phyloP scores from a whole-genome alignment of 2,329 filamentous ascomycete genomes.

The Emergomyces africanus region DNA sequence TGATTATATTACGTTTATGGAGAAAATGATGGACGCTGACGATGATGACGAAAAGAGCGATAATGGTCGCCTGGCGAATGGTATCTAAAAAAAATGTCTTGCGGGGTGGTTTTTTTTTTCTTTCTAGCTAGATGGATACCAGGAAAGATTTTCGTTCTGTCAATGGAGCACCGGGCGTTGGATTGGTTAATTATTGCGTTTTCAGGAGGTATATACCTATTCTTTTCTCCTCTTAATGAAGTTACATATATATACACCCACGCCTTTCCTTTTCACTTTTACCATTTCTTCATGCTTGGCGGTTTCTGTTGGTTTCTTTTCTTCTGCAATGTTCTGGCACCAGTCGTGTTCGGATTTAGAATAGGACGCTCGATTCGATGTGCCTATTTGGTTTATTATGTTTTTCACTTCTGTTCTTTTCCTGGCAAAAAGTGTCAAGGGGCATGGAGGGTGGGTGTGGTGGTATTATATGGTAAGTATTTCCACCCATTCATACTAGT shows the following conservation, averaged over 20 bases:
- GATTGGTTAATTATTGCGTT: not conserved
- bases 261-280: not conserved
- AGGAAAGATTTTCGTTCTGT: not conserved
- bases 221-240: not conserved
- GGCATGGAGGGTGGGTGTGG: not conserved
- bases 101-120: not conserved
- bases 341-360: not conserved
- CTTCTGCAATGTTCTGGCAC: not conserved
- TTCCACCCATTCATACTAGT: not conserved
- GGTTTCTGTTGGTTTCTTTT: not conserved
- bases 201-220: not conserved
- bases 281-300: not conserved
- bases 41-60: not conserved
- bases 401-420: not conserved
- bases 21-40: slow-evolving; percentile 52
- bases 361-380: not conserved
- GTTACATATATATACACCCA: not conserved
- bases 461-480: not conserved
- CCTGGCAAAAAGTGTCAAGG: not conserved
- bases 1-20: slow-evolving; percentile 97
- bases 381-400: not conserved
- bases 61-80: not conserved
- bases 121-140: not conserved
- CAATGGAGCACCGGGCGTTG: not conserved
- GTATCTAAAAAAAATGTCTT: not conserved